Evolutionary conservation across 2,329 filamentous ascomycete species (phyloP), one percentile per base, ranked within the genome.

Genomic region (Alternaria novae-zelandiae): DNA sequence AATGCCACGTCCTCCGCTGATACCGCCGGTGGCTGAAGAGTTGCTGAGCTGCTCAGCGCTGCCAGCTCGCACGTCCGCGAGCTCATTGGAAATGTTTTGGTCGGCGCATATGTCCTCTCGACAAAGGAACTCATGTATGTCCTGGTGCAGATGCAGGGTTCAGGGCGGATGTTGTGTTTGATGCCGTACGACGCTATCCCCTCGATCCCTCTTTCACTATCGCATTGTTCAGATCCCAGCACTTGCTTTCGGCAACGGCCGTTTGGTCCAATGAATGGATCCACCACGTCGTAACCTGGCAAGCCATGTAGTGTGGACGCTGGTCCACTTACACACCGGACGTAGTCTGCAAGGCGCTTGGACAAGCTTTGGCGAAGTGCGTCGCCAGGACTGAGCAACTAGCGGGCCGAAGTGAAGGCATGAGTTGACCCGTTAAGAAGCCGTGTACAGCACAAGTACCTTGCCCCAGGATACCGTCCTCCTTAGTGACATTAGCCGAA

Each of bases 161-260:
- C 63, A 71, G 17, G 15, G 72, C 71, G 69, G 67, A 62, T 70
- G 58, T 65, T 69, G 67, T 70, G 75, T 77, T 79, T 76, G 76
- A 77, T 64, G 71, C 69, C 26, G 74, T 79, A 73, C 61, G 70
- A 79, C 78, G 63, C 57, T 45, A 63, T 64, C 70, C 69, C 75
- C 73, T 79, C 76, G 75, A 80, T 74, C 65, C 68, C 63, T 68
- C 66, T 63, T 67, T 66, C 63, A 70, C 70, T 59, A 66, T 71
- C 62, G 68, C 68, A 71, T 66, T 67, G 67, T 64, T 57, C 63
- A 70, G 59, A 55, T 49, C 50, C 61, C 57, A 70, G 68, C 56
- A 65, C 63, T 57, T 71, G 64, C 58, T 68, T 66, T 63, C 61
- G 59, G 64, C 69, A 60, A 51, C 51, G 47, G 44, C 49, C 56